phyloP scores from a whole-genome alignment of 2,329 filamentous ascomycete species.

The Nothophoma quercina region DNA sequence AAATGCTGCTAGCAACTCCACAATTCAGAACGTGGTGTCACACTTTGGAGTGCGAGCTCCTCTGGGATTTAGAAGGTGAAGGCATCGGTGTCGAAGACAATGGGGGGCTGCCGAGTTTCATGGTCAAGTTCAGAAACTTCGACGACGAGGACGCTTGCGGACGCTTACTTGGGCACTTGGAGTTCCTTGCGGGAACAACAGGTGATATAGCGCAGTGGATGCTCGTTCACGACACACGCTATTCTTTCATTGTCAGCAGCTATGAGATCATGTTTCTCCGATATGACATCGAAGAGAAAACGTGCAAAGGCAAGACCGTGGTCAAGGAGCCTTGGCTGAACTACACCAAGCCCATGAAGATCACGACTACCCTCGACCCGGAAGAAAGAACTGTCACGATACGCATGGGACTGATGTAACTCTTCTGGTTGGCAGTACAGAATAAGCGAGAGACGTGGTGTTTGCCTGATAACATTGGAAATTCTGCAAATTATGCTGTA shows the following conservation, averaged over 20 bases:
- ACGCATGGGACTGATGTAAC: constrained; percentile 21
- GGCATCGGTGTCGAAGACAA: constrained; percentile 14
- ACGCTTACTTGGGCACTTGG: constrained; percentile 27
- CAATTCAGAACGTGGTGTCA: background rate
- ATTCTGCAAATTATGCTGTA: constrained; percentile 13
- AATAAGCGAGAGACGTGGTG: constrained; percentile 1
- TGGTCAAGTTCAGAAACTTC: constrained; percentile 12
- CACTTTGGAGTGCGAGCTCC: constrained; percentile 3
- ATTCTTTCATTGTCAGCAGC: constrained; percentile 27
- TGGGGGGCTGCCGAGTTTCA: constrained; percentile 17
- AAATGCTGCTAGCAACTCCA: constrained; percentile 6
- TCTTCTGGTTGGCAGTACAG: constrained; percentile 11
- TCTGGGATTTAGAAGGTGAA: constrained; percentile 1
- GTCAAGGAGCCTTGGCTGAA: constrained; percentile 20
- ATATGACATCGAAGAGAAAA: constrained; percentile 8
- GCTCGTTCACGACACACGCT: constrained; percentile 23
- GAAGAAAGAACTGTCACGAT: constrained; percentile 5
- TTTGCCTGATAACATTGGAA: constrained; percentile 16
- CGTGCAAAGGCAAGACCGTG: background rate
- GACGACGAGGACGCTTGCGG: constrained; percentile 3
- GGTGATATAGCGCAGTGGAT: constrained; percentile 31
- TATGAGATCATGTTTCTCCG: constrained; percentile 31
- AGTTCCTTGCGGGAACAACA: constrained; percentile 29
- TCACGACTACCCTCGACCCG: constrained; percentile 13
- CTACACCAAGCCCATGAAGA: constrained; percentile 25